A percentile compares a stretch with the other conserved stretches of the same genome.
These are phyloP conservation scores for Cyberlindnera suaveolens DNA, from an alignment of 805 yeast genomes.

Conservation along the genomic window DNA sequence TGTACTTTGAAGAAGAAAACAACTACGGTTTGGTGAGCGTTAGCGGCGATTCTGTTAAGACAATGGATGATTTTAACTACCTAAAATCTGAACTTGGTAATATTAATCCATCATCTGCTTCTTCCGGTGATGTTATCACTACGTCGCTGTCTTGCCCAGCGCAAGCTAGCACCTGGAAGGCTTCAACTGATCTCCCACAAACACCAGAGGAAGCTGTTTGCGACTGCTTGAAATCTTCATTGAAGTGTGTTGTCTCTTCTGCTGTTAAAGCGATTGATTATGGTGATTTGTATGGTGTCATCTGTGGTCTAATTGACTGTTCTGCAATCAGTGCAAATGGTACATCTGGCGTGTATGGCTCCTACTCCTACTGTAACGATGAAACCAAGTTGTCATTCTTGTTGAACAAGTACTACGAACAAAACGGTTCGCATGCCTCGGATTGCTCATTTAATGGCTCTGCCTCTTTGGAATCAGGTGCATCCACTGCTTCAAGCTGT, in stretches of 20 bases:
- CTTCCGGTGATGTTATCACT: slow-evolving; percentile 31
- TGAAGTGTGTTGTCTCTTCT: slow-evolving; percentile 52
- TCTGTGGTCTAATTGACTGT: slow-evolving; percentile 60
- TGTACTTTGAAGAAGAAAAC: slow-evolving; percentile 83
- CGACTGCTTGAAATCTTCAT: slow-evolving; percentile 49
- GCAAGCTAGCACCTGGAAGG: slow-evolving; percentile 54
- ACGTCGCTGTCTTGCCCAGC: slow-evolving; percentile 42
- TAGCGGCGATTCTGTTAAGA: slow-evolving; percentile 42
- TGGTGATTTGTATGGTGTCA: slow-evolving; percentile 47
- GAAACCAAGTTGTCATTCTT: slow-evolving; percentile 64
- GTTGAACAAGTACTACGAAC: slow-evolving; percentile 58
- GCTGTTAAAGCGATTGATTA: slow-evolving; percentile 49
- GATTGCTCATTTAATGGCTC: slow-evolving; percentile 73
- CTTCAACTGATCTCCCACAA: slow-evolving; percentile 66
- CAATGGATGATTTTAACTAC: slow-evolving; percentile 55
- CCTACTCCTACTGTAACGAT: slow-evolving; percentile 65
- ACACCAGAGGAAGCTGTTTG: slow-evolving; percentile 66
- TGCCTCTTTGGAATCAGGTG: slow-evolving; percentile 42
- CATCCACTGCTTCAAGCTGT: slow-evolving; percentile 34
- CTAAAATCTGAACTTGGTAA: slow-evolving; percentile 47
- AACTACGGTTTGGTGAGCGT: slow-evolving; percentile 73
- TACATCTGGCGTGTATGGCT: slow-evolving; percentile 61
- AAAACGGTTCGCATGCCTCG: slow-evolving; percentile 35
- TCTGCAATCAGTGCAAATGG: slow-evolving; percentile 57
- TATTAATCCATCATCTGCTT: slow-evolving; percentile 45